Evolutionary conservation across 2,329 filamentous ascomycete species (phyloP), one percentile per base, ranked within the genome.

Genomic region (Aureobasidium sp.): DNA sequence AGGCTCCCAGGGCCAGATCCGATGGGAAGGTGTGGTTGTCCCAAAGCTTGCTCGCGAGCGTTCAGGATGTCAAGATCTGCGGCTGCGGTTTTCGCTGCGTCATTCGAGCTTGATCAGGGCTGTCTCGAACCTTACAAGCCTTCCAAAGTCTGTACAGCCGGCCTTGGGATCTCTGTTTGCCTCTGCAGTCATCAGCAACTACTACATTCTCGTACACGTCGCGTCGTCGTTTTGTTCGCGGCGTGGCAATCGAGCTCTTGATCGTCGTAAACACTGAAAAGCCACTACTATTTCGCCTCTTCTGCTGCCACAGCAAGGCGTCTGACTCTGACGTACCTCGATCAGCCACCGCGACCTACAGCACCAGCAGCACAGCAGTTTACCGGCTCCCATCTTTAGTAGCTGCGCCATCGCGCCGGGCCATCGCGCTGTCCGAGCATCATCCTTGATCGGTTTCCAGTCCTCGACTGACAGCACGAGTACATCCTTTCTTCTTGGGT

Each of bases 351-450:
- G 42, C 36, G 14, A 10, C 16, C n/a, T 16, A 11, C 37, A 30
- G 49, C 54, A 58, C 36, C 42, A 48, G 53, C 53, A 57, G 41
- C 53, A 27, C 39, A 47, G 44, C 53, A 48, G 54, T 21, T 21
- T 32, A 30, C 36, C 57, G 45, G 57, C 57, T 59, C 54, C 13
- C 41, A 50, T 44, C 44, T 59, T 13, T 45, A 59, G 41, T 58
- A 48, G 37, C 57, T 59, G 57, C 57, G 57, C 57, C 57, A 59
- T 59, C 57, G 45, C 57, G 57, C 45, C 57, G 57, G 45, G 57
- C 57, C 57, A 59, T 59, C 57, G 45, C 57, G 44, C 45, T 50
- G 57, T 59, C 57, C 57, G 57, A 59, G 57, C 44, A 58, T 21
- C 21, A 21, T 58, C 42, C 54, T 58, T 58, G 54, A 58, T 39